These are phyloP conservation scores for Capniomyces stellatus DNA, from an alignment of 371 early-diverging fungal genomes.

Conservation along the genomic window DNA sequence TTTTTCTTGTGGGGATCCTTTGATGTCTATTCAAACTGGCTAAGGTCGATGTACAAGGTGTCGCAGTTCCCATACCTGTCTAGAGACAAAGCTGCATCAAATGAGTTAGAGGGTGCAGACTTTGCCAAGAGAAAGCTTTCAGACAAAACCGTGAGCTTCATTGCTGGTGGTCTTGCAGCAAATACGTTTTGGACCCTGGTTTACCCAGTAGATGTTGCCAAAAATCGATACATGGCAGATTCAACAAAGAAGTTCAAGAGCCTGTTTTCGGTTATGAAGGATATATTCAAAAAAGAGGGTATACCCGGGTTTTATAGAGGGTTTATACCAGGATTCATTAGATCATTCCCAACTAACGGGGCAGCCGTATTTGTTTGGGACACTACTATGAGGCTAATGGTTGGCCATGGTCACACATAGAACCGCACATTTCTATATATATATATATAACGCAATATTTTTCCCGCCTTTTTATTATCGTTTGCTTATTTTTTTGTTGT, in stretches of 20 bases:
- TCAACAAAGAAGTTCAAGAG: constrained; percentile 40
- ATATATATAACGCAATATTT: neutral
- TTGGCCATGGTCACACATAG: constrained; percentile 2
- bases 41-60: constrained; percentile 12
- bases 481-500: no score
- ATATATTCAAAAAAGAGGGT: constrained; percentile 33
- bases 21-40: constrained; percentile 32
- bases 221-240: constrained; percentile 80
- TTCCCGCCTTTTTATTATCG: neutral
- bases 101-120: neutral
- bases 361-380: constrained; percentile 58
- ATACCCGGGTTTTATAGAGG: constrained; percentile 60
- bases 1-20: constrained; percentile 80
- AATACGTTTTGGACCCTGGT: constrained; percentile 74
- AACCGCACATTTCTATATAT: neutral
- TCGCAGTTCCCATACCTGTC: constrained; percentile 8
- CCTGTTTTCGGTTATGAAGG: constrained; percentile 28
- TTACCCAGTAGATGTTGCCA: constrained; percentile 75
- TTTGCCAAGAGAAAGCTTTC: constrained; percentile 16
- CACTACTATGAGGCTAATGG: constrained; percentile 20
- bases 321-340: constrained; percentile 64
- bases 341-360: constrained; percentile 85
- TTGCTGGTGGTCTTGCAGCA: constrained; percentile 80
- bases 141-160: constrained; percentile 47
- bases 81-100: constrained; percentile 1